phyloP scores from a whole-genome alignment of 2,329 filamentous ascomycete species.

The Phialophora expanda region DNA sequence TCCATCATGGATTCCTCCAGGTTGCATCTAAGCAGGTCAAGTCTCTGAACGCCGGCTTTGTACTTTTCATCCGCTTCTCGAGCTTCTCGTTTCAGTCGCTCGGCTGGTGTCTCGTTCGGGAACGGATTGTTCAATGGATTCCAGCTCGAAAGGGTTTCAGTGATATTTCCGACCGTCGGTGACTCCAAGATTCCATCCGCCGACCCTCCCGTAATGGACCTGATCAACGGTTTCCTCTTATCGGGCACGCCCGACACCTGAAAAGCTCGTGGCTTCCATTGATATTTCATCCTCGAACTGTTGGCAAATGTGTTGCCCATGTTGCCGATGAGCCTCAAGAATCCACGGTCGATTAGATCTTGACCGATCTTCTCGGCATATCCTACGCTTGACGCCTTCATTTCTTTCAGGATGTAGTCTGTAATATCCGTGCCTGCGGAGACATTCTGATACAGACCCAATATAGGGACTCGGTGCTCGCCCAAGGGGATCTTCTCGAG shows the following conservation, averaged over 20 bases:
- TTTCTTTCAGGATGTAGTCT: conserved; percentile 88
- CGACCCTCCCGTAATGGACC: conserved; percentile 74
- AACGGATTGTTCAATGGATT: conserved; percentile 87
- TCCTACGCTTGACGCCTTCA: conserved; percentile 81
- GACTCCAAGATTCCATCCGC: conserved; percentile 67
- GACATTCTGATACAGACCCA: conserved; percentile 93
- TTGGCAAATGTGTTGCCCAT: conserved; percentile 96
- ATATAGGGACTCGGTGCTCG: conserved; percentile 92
- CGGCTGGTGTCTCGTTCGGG: conserved; percentile 89
- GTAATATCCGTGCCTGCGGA: conserved; percentile 91
- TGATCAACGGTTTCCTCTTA: conserved; percentile 74
- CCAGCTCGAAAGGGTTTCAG: conserved; percentile 90
- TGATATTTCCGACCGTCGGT: conserved; percentile 78
- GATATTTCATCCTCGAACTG: conserved; percentile 95
- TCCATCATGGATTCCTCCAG: conserved; percentile 94
- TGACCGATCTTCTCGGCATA: conserved; percentile 95
- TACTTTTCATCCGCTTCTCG: conserved; percentile 91
- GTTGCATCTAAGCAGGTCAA: conserved; percentile 89
- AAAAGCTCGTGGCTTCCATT: conserved; percentile 94
- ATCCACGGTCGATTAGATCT: conserved; percentile 83
- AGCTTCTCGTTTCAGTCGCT: conserved; percentile 86
- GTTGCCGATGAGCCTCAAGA: conserved; percentile 88
- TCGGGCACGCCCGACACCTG: conserved; percentile 85
- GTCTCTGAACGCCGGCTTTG: conserved; percentile 80
- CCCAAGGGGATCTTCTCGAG: conserved; percentile 83